Evolutionary conservation across 78 protist genomes (phyloP), one percentile per base, ranked within the genome.

Genomic region (Dictyostelium purpureum): DNA sequence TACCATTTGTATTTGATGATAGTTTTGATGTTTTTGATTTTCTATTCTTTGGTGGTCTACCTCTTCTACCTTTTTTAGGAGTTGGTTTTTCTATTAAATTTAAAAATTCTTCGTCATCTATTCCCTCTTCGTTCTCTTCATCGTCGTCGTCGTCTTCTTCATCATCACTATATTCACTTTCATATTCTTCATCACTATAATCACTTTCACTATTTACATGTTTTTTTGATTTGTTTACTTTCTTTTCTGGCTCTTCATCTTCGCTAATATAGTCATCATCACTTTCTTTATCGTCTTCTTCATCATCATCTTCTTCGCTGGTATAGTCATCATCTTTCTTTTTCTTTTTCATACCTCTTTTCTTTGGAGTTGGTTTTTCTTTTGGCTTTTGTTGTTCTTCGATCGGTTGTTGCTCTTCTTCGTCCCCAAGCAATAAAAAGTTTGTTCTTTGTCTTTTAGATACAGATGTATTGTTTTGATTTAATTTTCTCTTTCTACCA

Each of bases 31-130:
- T 38, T 40, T 6, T 69, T 69, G 16, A n/a, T 26, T 19, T 56
- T 63, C 9, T 9, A 21, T 63, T 31, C 14, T 31, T 21, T 63
- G n/a, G 1, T 21, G 78, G 59, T 38, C 59, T 71, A 21, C 59
- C 79, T 71, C 59, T 71, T 28, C 18, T 19, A 28, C 33, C 45
- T 71, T 26, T 11, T 45, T 43, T 67, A 18, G 76, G 31, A 28
- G 12, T 43, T 38, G 59, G 79, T 71, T 71, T 71, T 45, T 40
- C 47, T 21, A 38, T 24, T 14, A 71, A 6, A 47, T 71, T 38
- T 43, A 71, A 43, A 43, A 43, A 43, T 38, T 71, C 79, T n/a
- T 71, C 79, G 28, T 71, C 79, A 4, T 71, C 79, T 0, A 43
- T 45, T 28, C 45, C 79, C 33, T 51, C 76, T 19, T 43, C 19